Evolutionary conservation across 139 green algal species (phyloP).

Genomic region (Helicosporidium sp.): DNA sequence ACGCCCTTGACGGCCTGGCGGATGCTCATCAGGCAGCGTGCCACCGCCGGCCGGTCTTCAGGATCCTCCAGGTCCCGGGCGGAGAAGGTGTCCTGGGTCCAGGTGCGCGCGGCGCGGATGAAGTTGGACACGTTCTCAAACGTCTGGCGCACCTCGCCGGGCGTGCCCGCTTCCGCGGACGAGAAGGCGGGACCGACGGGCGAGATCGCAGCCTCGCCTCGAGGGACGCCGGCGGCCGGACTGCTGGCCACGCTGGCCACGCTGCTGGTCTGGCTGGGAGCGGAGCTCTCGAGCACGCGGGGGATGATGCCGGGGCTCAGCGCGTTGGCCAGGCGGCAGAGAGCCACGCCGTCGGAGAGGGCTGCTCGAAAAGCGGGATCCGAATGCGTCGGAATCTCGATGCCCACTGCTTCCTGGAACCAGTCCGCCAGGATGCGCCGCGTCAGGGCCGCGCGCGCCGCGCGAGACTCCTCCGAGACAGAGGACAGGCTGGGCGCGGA

Average conservation of each 20-base stretch:
- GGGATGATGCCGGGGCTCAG: constrained; percentile 18
- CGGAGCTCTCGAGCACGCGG: constrained; percentile 5
- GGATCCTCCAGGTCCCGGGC: constrained; percentile 27
- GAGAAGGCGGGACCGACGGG: too few species aligned
- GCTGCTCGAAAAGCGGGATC: constrained; percentile 29
- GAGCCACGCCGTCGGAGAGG: constrained; percentile 34
- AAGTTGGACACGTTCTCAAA: constrained; percentile 39
- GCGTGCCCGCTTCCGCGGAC: too few species aligned
- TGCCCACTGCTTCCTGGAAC: constrained; percentile 23
- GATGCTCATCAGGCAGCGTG: constrained; percentile 40
- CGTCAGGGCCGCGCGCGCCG: not conserved
- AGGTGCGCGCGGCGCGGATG: constrained; percentile 5
- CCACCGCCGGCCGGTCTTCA: constrained; percentile 14
- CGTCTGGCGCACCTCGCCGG: constrained; percentile 9
- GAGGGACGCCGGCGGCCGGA: constrained; percentile 1
- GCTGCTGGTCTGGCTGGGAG: too few species aligned
- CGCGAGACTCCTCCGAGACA: too few species aligned
- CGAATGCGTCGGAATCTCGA: constrained; percentile 14
- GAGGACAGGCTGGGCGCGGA: too few species aligned
- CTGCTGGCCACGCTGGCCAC: constrained; percentile 1
- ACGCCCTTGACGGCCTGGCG: constrained; percentile 14
- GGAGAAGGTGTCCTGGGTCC: constrained; percentile 22
- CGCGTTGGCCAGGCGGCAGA: constrained; percentile 35
- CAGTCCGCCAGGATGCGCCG: constrained; percentile 24
- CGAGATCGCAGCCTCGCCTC: too few species aligned